phyloP scores from a whole-genome alignment of 1,284 basidiomycete species.

The Kwoniella shivajii region DNA sequence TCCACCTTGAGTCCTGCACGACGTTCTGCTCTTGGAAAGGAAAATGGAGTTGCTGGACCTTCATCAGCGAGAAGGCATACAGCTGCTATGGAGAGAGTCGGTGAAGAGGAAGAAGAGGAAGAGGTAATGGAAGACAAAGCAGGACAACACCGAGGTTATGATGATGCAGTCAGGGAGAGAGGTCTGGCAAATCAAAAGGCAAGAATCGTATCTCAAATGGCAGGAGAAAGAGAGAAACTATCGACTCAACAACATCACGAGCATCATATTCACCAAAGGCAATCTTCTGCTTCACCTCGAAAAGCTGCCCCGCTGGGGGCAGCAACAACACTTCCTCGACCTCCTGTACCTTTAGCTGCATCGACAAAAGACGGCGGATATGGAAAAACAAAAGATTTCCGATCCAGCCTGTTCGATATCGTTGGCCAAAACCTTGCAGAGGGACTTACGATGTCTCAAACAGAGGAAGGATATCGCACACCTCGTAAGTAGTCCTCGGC shows the following conservation, averaged over 20 bases:
- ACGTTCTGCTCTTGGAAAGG: constrained; percentile 34
- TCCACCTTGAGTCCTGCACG: constrained; percentile 48
- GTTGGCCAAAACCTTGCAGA: constrained; percentile 64
- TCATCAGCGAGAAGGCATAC: constrained; percentile 32
- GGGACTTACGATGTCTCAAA: constrained; percentile 68
- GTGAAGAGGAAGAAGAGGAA: constrained; percentile 59
- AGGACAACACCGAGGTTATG: constrained; percentile 19
- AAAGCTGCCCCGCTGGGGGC: constrained; percentile 20
- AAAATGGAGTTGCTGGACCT: constrained; percentile 18
- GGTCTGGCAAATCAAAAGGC: constrained; percentile 79
- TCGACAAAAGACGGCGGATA: constrained; percentile 40
- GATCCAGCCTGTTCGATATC: constrained; percentile 53
- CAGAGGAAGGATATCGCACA: constrained; percentile 65
- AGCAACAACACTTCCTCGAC: constrained; percentile 25
- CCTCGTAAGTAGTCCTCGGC: constrained; percentile 56
- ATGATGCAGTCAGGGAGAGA: constrained; percentile 37
- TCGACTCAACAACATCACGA: constrained; percentile 13
- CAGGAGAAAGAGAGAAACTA: constrained; percentile 50
- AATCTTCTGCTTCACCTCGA: constrained; percentile 13
- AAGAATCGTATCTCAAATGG: constrained; percentile 87
- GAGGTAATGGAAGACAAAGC: constrained; percentile 50
- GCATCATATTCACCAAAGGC: constrained; percentile 1
- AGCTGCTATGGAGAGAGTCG: constrained; percentile 58
- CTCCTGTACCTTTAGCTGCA: background rate
- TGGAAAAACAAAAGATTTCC: constrained; percentile 32